phyloP scores from a whole-genome alignment of 371 early-diverging fungal genomes.

The Apophysomyces sp. region DNA sequence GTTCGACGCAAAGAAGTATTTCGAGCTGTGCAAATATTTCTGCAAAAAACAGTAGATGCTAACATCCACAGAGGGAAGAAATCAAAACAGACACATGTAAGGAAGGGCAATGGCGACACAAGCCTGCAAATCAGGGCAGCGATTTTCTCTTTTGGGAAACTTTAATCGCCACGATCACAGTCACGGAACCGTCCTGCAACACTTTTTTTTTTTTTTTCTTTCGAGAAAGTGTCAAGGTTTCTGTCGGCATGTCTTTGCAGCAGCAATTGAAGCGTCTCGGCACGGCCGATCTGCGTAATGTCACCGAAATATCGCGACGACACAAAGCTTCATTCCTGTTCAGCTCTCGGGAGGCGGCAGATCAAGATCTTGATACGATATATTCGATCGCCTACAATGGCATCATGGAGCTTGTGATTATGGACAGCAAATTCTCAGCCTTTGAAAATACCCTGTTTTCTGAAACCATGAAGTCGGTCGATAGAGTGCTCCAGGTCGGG shows the following conservation, averaged over 20 bases:
- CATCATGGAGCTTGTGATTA: slow-evolving; percentile 69
- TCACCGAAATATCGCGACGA: slow-evolving; percentile 47
- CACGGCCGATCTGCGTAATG: slow-evolving; percentile 59
- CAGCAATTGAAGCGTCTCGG: slow-evolving; percentile 70
- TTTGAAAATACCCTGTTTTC: slow-evolving; percentile 85
- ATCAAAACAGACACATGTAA: no score
- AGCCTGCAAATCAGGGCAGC: no score
- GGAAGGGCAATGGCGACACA: no score
- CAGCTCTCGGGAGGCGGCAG: slow-evolving; percentile 81
- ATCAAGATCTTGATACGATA: slow-evolving; percentile 86
- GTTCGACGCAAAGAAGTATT: no score
- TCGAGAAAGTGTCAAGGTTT: not conserved
- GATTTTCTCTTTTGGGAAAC: no score
- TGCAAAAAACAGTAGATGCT: no score
- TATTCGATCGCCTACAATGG: slow-evolving; percentile 84
- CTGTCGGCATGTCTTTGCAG: slow-evolving; percentile 49
- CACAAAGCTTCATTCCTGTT: slow-evolving; percentile 82
- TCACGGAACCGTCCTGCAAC: not conserved
- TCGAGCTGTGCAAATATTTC: no score
- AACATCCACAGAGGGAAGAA: no score
- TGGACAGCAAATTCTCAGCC: slow-evolving; percentile 63
- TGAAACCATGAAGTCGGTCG: slow-evolving; percentile 73
- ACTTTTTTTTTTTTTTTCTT: slow-evolving; percentile 7
- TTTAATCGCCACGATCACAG: not conserved
- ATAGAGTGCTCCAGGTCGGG: slow-evolving; percentile 71